Evolutionary conservation across 306 rosid genomes (phyloP).

Genomic region (Boehmeria nivea): DNA sequence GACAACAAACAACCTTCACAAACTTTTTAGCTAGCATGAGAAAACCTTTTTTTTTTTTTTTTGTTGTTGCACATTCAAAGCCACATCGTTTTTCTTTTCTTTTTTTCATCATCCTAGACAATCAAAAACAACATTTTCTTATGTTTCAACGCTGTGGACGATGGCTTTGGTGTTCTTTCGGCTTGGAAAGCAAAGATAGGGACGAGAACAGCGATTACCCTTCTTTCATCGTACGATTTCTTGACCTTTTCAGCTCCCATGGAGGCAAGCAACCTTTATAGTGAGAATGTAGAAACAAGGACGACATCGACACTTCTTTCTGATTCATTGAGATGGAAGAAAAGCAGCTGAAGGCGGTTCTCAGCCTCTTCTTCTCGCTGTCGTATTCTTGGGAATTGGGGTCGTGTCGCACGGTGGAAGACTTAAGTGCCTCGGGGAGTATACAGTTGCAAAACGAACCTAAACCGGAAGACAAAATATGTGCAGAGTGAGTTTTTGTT

Average conservation of each 20-base stretch:
- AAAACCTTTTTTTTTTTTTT: constrained; percentile 8
- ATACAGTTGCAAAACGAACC: constrained; percentile 86
- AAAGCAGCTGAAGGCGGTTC: constrained; percentile 66
- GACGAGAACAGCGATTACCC: too few relatives aligned
- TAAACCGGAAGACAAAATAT: constrained; percentile 26
- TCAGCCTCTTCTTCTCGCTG: constrained; percentile 59
- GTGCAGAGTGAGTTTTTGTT: neutral
- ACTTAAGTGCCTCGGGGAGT: constrained; percentile 77
- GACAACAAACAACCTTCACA: constrained; percentile 26
- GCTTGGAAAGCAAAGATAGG: constrained; percentile 5
- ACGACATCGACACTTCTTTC: constrained; percentile 77
- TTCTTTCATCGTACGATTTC: constrained; percentile 54
- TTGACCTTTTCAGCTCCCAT: constrained; percentile 69
- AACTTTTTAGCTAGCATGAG: constrained; percentile 8
- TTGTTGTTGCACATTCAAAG: too few relatives aligned
- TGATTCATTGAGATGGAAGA: constrained; percentile 75
- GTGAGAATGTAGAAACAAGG: constrained; percentile 81
- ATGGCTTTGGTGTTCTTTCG: constrained; percentile 6
- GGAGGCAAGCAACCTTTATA: constrained; percentile 89
- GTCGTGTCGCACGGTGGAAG: constrained; percentile 51
- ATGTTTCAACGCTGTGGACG: constrained; percentile 13
- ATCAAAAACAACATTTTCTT: constrained; percentile 16
- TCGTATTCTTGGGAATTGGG: constrained; percentile 45
- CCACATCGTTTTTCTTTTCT: too few relatives aligned
- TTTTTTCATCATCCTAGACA: constrained; percentile 11